Evolutionary conservation across 1,284 basidiomycete species (phyloP), one percentile per base, ranked within the genome.

Genomic region (Agroathelia rolfsii): DNA sequence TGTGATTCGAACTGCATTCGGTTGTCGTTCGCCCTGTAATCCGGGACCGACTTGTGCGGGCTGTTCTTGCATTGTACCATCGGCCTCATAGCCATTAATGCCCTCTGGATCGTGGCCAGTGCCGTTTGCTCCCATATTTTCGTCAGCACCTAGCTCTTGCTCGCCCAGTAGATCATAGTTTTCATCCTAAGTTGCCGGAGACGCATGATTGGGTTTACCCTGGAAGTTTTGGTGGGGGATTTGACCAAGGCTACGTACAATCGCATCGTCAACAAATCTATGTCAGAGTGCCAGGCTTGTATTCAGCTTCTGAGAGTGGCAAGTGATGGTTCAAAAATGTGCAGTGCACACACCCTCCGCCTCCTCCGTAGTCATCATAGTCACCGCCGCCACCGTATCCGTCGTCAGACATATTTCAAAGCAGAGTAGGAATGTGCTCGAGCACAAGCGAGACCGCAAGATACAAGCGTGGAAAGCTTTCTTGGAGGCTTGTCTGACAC

Each of bases 1-100:
- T 17, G 95, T 99, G 37, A 97, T 76, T 42, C 93, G 67, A 35
- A 83, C 80, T 61, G 86, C 86, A 55, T 98, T 99, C 17, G 93
- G 72, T 51, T 88, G 80, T 43, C 82, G 68, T 55, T 88, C 83
- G 24, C 80, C 80, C 32, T 66, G 57, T 30, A 76, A 48, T 9
- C 69, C 72, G 19, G 60, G 56, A 30, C 59, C 57, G 26, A 59
- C 49, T 10, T 46, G 19, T 13, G 54, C 36, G 19, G 43, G 39
- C 34, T 55, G 50, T 24, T 51, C 51, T 31, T 58, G 53, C 28
- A 44, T 43, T 35, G 46, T 12, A 30, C 45, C 44, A 4, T 69
- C 66, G 13, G 72, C 71, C 22, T 59, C 69, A 37, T 65, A 22
- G 49, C 58, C 67, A 73, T 73, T n/a, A n/a, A n/a, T n/a, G n/a